Evolutionary conservation across 768 basidiomycete species (phyloP), one percentile per base, ranked within the genome.

Genomic region (Harrya chromipes): DNA sequence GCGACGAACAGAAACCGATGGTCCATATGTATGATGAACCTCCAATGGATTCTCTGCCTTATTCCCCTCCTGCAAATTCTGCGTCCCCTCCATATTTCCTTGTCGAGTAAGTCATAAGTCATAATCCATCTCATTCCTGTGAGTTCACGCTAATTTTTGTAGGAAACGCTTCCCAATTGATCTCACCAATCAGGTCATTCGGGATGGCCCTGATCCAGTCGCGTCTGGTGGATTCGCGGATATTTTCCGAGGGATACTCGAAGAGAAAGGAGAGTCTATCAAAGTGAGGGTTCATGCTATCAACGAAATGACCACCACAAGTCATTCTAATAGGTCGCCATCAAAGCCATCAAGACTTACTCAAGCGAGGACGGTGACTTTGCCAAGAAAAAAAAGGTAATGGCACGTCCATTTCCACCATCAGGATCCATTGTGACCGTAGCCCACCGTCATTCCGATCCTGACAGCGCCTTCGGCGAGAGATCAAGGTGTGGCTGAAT

Each of bases 1-100:
- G 11, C 3, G 64, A 58, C 3, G 55, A 57, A 35, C 40, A 45
- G 20, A 58, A 58, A 7, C 49, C 51, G 6, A n/a, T 40, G 36
- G 2, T 43, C 9, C 1, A 47, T 10, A 0, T 52, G n/a, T 57
- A 58, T 8, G 43, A 55, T 1, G 58, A 55, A 16, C 67, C 67
- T 0, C 67, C 62, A 4, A 68, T 68, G 68, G 68, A 69, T 39
- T 68, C 58, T 6, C 35, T 70, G 13, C 66, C 66, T 0, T 67
- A 43, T 26, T 59, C 67, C 1, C 68, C 66, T 4, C 66, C 66
- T 12, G n/a, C 36, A 3, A 60, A 47, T 17, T 36, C 61, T 2
- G 37, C 49, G 6, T 61, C 66, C 11, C 54, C 63, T 4, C 50
- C 55, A 0, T 61, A 48, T 16, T 70, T 68, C 24, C 23, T 23